Evolutionary conservation across 140 eudicot genomes (phyloP), one percentile per base, ranked within the genome.

Genomic region (Bidens hawaiensis): DNA sequence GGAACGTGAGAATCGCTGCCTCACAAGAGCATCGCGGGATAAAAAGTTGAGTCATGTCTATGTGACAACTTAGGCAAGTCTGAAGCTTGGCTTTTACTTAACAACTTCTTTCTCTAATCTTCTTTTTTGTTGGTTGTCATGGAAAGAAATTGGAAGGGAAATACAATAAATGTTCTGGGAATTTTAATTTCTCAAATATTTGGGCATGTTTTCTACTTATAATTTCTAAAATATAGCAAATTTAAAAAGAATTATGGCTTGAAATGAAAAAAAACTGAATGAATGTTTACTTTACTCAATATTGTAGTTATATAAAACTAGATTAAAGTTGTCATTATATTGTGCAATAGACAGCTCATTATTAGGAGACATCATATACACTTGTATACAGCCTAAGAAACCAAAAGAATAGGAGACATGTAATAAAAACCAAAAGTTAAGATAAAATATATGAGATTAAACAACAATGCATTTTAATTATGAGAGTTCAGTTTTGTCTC

Each of bases 41-140:
- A 65, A 21, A 16, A 26, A 16, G 40, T 56, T 73, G 59, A 65
- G 34, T 73, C 54, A 46, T 73, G 78, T 64, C 78, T 73, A 65
- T 73, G 71, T 73, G 67, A 73, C 65, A 72, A 65, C 62, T 73
- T 73, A 65, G 78, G 78, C 78, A 73, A 73, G 78, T 73, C 78
- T 73, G 68, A 73, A 64, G 73, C 78, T 73, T 73, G 78, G 78
- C 78, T 73, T 34, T 72, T 72, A 60, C 69, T 70, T 66, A 64
- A 73, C 61, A 64, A 60, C 40, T 38, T 64, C 50, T 71, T 42
- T 34, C 2, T 30, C 43, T 46, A 28, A 36, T 27, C 55, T 73
- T 64, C 36, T 34, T 31, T 55, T 72, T 73, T 65, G 78, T 58
- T 64, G 64, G 23, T 21, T 50, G 62, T 57, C 30, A 64, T 17